A percentile compares a stretch with the other conserved stretches of the same genome.
These are phyloP conservation scores for Pelargonium myrrhifolium DNA, from an alignment of 441 rosid genomes.

Conservation along the genomic window DNA sequence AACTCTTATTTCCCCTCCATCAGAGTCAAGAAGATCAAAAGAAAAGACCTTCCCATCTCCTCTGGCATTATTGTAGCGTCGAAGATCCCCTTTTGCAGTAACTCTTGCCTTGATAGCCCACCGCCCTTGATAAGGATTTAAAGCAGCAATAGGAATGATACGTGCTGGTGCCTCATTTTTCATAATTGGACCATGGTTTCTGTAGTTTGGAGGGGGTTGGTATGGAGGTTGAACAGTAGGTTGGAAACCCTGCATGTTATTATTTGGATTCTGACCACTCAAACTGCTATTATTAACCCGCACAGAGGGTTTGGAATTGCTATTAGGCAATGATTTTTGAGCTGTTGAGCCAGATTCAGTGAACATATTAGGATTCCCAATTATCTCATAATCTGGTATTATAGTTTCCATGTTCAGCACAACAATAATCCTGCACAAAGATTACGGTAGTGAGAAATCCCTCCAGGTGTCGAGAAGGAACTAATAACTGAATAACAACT, in stretches of 20 bases:
- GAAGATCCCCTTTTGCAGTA: constrained; percentile 78
- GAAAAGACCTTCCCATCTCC: constrained; percentile 91
- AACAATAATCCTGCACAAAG: constrained; percentile 54
- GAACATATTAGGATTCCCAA: constrained; percentile 59
- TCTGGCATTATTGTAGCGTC: constrained; percentile 70
- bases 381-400: constrained; percentile 51
- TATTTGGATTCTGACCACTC: constrained; percentile 26
- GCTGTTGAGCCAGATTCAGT: constrained; percentile 32
- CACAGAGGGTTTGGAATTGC: constrained; percentile 24
- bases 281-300: constrained; percentile 19
- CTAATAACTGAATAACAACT: constrained; percentile 10
- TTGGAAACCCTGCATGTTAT: constrained; percentile 38
- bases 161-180: constrained; percentile 83
- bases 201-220: constrained; percentile 67
- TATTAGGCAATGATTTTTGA: constrained; percentile 34
- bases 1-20: constrained; percentile 76
- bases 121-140: constrained; percentile 84
- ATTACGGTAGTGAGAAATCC: neutral
- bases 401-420: constrained; percentile 82
- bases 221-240: constrained; percentile 67
- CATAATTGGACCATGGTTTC: constrained; percentile 59
- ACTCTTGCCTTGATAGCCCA: constrained; percentile 93
- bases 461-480: constrained; percentile 7
- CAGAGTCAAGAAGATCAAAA: constrained; percentile 76
- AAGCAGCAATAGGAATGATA: constrained; percentile 66